Percentiles rank a stretch among this genome's conserved stretches.
These are phyloP conservation scores for Vigna mungo DNA, from an alignment of 306 rosid genomes.

Conservation along the genomic window DNA sequence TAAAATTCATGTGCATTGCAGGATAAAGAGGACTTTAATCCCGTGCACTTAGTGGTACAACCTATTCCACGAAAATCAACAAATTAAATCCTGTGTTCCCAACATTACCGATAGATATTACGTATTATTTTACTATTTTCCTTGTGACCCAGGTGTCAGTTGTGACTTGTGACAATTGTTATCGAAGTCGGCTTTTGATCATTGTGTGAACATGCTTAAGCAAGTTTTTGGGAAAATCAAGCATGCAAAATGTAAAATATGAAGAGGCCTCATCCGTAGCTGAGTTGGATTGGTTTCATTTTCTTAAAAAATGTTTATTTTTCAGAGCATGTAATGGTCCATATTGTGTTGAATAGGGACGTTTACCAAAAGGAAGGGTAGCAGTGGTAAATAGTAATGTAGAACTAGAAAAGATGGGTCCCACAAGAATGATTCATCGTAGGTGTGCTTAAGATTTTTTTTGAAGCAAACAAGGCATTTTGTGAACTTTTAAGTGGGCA, in stretches of 20 bases:
- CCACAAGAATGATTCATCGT: constrained; percentile 59
- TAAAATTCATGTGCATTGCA: constrained; percentile 44
- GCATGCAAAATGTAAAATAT: constrained; percentile 51
- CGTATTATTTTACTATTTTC: constrained; percentile 30
- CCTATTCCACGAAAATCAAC: constrained; percentile 51
- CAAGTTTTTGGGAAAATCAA: constrained; percentile 38
- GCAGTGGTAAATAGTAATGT: constrained; percentile 42
- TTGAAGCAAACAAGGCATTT: constrained; percentile 72
- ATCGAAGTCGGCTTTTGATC: constrained; percentile 61
- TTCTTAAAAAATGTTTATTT: neutral
- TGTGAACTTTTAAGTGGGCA: constrained; percentile 61
- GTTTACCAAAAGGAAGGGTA: constrained; percentile 1
- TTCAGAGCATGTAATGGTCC: constrained; percentile 29
- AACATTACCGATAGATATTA: constrained; percentile 28
- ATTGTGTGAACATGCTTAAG: constrained; percentile 64
- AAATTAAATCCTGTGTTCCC: constrained; percentile 35
- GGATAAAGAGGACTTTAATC: constrained; percentile 55
- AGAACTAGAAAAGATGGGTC: constrained; percentile 56
- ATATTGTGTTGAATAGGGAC: neutral
- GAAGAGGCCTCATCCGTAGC: constrained; percentile 25
- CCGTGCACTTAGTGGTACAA: constrained; percentile 51
- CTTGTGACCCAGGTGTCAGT: constrained; percentile 43
- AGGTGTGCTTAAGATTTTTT: constrained; percentile 60
- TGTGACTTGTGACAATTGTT: constrained; percentile 24
- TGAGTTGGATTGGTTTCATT: constrained; percentile 20